Base-by-base conservation (phyloP, 1,284 basidiomycete species). In the Trametes polyzona region DNA sequence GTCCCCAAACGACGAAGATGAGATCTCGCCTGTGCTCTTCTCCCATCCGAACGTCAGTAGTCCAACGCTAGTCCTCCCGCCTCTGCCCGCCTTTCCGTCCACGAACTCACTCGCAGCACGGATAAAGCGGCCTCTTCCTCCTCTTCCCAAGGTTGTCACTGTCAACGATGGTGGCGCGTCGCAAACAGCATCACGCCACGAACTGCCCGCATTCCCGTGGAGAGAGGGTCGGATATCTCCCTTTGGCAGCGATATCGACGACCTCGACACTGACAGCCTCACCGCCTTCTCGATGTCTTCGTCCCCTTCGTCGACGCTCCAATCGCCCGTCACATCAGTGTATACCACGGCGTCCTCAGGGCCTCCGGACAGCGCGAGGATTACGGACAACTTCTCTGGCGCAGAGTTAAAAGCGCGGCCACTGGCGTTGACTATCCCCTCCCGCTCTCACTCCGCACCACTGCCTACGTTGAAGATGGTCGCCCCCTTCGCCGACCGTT, bases 111-210 rank as follows among this genome's bases (percentile, higher is more conserved):
- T 63, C 26, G 56, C 50, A 4, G 46, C 50, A 11, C 55, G 58
- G 1, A 46, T 54, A 3, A 61, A 47, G 35, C 62, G 62, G 21
- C 58, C 62, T 2, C 52, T 63, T 2, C 62, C 62, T 4, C 53
- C 58, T 9, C 58, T 63, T 51, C 62, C 62, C 50, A 51, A 53
- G 33, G 49, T 58, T 41, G 47, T 51, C 62, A 58, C 47, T 12
- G 29, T 44, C n/a, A 10, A 24, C 49, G 52, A 37, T 46, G 51
- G 33, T 26, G 16, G 19, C 30, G 53, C 49, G 29, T 27, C 21
- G 39, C 39, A 44, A 23, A 24, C 35, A 17, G n/a, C 21, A 44
- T 47, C 57, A 51, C 57, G 47, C n/a, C 53, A 52, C 21, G 49
- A 44, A 35, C 52, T 16, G 27, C 47, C 32, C 17, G 8, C 51